Evolutionary conservation across 192 early-diverging fungal genomes (phyloP).

Genomic region (Linnemannia exigua): DNA sequence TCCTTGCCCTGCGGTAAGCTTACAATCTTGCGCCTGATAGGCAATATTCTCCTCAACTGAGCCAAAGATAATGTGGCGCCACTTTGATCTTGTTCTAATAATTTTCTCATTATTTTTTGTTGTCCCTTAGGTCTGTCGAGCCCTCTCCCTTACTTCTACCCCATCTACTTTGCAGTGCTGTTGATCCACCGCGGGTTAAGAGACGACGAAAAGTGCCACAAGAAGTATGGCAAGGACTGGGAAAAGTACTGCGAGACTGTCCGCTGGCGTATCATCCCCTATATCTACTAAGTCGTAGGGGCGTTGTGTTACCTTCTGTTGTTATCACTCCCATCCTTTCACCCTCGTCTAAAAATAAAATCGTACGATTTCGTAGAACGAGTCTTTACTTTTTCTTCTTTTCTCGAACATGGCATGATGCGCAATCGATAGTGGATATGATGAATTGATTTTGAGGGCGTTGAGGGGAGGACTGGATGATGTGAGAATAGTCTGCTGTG

Average conservation of each 20-base stretch:
- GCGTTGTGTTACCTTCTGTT: background rate
- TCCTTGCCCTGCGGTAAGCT: slow-evolving; percentile 81
- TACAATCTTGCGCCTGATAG: background rate
- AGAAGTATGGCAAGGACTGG: slow-evolving; percentile 97
- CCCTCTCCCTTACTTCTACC: slow-evolving; percentile 94
- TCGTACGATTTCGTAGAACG: too few relatives aligned
- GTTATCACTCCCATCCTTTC: background rate
- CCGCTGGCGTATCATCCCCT: slow-evolving; percentile 88
- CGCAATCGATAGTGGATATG: too few relatives aligned
- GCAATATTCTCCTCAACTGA: background rate
- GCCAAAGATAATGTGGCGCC: background rate
- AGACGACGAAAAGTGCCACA: slow-evolving; percentile 91
- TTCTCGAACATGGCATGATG: too few relatives aligned
- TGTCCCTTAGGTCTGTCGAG: slow-evolving; percentile 69
- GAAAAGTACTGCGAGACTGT: slow-evolving; percentile 84
- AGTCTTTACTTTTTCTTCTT: too few relatives aligned
- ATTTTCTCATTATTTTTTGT: background rate
- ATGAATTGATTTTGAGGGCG: too few relatives aligned
- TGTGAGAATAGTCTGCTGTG: too few relatives aligned
- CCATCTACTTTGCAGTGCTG: slow-evolving; percentile 91
- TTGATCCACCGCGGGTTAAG: slow-evolving; percentile 91
- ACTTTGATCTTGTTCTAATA: background rate
- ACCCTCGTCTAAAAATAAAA: background rate
- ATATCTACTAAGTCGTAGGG: slow-evolving; percentile 47
- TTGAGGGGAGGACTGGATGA: too few relatives aligned